These are phyloP conservation scores for Moesziomyces sp. DNA, from an alignment of 1,284 basidiomycete species.

Conservation along the genomic window DNA sequence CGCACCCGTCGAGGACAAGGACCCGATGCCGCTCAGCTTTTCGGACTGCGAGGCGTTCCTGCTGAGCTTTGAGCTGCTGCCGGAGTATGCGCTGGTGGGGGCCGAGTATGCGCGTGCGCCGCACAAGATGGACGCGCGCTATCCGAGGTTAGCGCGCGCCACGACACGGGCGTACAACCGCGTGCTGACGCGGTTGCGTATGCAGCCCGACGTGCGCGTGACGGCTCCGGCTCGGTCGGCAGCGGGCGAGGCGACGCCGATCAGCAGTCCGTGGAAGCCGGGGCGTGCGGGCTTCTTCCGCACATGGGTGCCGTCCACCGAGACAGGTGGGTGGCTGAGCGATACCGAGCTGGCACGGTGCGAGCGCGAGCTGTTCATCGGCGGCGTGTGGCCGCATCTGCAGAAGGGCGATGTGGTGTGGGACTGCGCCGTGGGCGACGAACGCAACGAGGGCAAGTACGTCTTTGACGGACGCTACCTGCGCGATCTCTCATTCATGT, in stretches of 20 bases:
- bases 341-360: conserved; percentile 59
- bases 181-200: conserved; percentile 66
- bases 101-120: conserved; percentile 45
- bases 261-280: conserved; percentile 56
- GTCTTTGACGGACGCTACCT: conserved; percentile 68
- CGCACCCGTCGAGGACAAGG: conserved; percentile 22
- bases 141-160: conserved; percentile 63
- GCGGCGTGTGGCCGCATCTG: conserved; percentile 65
- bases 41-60: conserved; percentile 63
- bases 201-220: conserved; percentile 52
- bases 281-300: conserved; percentile 68
- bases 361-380: conserved; percentile 65
- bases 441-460: conserved; percentile 60
- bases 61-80: conserved; percentile 50
- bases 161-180: conserved; percentile 68
- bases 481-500: conserved; percentile 64
- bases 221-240: neutral
- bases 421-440: conserved; percentile 66
- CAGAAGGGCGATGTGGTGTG: conserved; percentile 68
- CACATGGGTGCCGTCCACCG: conserved; percentile 68
- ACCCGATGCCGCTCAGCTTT: conserved; percentile 59
- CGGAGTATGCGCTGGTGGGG: conserved; percentile 57
- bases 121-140: conserved; percentile 61
- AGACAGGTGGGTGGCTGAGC: conserved; percentile 49
- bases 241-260: neutral